Conservation (phyloP, 768 basidiomycete genomes). For the Kwoniella bestiolae region DNA sequence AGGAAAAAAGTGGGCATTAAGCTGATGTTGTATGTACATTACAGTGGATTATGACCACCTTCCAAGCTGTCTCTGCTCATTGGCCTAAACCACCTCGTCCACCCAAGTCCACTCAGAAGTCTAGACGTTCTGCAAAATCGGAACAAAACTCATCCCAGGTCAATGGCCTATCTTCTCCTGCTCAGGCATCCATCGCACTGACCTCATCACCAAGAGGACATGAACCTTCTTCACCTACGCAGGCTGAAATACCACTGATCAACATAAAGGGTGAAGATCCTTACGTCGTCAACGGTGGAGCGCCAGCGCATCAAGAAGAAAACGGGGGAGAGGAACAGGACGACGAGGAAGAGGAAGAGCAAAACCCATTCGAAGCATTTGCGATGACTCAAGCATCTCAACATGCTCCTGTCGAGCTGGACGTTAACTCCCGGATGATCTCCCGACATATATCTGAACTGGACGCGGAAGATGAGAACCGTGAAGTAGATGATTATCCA, state of each 20-base stretch:
- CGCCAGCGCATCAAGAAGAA: constrained; percentile 22
- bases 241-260: constrained; percentile 15
- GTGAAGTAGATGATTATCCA: constrained; percentile 50
- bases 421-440: constrained; percentile 39
- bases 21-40: neutral
- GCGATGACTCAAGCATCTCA: constrained; percentile 46
- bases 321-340: constrained; percentile 47
- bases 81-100: constrained; percentile 62
- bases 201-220: constrained; percentile 3
- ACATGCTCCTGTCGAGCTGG: constrained; percentile 26
- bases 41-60: constrained; percentile 77
- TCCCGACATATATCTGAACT: constrained; percentile 24
- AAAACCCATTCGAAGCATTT: constrained; percentile 44
- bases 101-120: constrained; percentile 39
- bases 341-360: constrained; percentile 52
- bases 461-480: constrained; percentile 57
- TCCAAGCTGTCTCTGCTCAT: constrained; percentile 84
- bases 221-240: constrained; percentile 14
- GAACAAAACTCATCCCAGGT: constrained; percentile 19
- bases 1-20: too few species aligned
- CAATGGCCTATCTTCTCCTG: constrained; percentile 15
- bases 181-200: neutral
- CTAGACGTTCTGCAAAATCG: constrained; percentile 29
- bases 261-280: constrained; percentile 20
- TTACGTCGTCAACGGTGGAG: neutral